A percentile compares a stretch with the other conserved stretches of the same genome.
Conservation (phyloP, 192 early-diverging fungal species). For the Coemansia erecta region DNA sequence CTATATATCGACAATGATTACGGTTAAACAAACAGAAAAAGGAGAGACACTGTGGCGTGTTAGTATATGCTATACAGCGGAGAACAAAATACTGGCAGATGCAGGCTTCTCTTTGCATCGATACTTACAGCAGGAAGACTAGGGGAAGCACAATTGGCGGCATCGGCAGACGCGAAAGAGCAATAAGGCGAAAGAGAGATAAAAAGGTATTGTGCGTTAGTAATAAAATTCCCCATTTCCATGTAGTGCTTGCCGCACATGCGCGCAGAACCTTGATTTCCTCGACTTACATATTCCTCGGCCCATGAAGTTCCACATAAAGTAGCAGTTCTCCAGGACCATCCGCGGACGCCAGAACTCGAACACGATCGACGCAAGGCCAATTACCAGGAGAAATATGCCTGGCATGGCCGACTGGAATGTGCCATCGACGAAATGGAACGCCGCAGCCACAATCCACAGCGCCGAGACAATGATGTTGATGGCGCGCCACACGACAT, state of each 20-base stretch:
- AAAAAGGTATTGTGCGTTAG: conserved; percentile 3
- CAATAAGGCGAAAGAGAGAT: neutral
- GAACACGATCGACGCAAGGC: conserved; percentile 30
- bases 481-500: conserved; percentile 41
- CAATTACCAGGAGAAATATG: conserved; percentile 35
- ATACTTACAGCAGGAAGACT: conserved; percentile 46
- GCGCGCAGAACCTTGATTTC: neutral
- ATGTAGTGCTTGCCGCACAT: neutral
- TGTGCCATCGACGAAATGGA: conserved; percentile 34
- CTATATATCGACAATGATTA: conserved; percentile 14
- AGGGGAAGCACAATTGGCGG: neutral
- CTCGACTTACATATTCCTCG: conserved; percentile 39
- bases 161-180: neutral
- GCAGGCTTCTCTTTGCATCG: neutral
- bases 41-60: neutral
- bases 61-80: neutral
- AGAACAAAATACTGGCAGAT: neutral
- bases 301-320: conserved; percentile 54
- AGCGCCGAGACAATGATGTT: conserved; percentile 42
- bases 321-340: conserved; percentile 44
- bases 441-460: conserved; percentile 42
- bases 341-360: conserved; percentile 43
- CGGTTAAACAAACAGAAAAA: neutral
- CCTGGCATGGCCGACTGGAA: conserved; percentile 46
- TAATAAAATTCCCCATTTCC: neutral